A percentile compares a stretch with the other conserved stretches of the same genome.
Conservation (phyloP, 768 basidiomycete species). For the Boletus edulis region DNA sequence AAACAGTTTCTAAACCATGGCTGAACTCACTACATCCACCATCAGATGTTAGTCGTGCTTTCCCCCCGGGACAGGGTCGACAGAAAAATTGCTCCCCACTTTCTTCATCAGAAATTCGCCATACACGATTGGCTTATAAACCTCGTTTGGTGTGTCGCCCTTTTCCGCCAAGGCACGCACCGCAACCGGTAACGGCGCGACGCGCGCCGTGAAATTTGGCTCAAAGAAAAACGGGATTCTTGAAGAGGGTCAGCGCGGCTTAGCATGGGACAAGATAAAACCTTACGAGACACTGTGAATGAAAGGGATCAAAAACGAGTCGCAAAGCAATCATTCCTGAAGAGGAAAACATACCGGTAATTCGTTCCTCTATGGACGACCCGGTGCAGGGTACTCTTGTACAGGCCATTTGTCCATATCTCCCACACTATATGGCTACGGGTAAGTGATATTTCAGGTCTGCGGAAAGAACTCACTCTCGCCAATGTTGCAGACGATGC, state of each 20-base stretch:
- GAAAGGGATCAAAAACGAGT: slow-evolving; percentile 7
- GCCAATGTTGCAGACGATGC: slow-evolving; percentile 89
- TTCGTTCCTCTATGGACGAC: slow-evolving; percentile 76
- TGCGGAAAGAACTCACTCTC: slow-evolving; percentile 57
- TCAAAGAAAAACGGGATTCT: slow-evolving; percentile 95
- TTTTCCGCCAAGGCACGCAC: slow-evolving; percentile 34
- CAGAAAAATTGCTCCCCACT: slow-evolving; percentile 70
- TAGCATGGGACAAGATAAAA: neutral
- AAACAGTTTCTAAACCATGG: too few relatives aligned
- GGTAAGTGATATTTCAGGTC: neutral
- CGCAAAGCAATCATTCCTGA: neutral
- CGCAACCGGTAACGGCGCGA: slow-evolving; percentile 65
- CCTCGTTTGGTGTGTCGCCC: slow-evolving; percentile 25
- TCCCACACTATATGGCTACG: slow-evolving; percentile 72
- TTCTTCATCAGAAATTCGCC: slow-evolving; percentile 76
- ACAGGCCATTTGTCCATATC: slow-evolving; percentile 85
- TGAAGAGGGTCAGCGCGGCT: slow-evolving; percentile 3
- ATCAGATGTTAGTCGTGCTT: slow-evolving; percentile 25
- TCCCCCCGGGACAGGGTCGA: slow-evolving; percentile 32
- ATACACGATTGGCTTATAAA: slow-evolving; percentile 57
- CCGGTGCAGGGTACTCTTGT: slow-evolving; percentile 85
- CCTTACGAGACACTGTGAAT: slow-evolving; percentile 66
- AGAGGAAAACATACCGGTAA: slow-evolving; percentile 44
- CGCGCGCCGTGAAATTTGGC: slow-evolving; percentile 73
- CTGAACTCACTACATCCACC: too few relatives aligned